Conservation (phyloP, 306 rosid genomes). For the Spatholobus suberectus region DNA sequence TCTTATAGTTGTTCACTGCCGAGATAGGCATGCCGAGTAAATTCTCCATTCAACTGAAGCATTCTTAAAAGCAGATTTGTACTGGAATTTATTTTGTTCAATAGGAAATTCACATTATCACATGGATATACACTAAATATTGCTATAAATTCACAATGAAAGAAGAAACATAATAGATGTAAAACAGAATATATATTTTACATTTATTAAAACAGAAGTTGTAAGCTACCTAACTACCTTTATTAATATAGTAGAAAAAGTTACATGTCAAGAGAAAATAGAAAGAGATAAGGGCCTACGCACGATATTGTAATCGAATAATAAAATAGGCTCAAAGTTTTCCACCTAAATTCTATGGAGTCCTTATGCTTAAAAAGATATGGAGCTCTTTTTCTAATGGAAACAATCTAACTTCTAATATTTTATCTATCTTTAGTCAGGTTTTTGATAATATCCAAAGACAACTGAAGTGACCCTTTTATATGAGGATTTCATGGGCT, state of each 20-base stretch:
- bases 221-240: not conserved
- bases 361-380: not conserved
- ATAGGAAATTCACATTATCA: not conserved
- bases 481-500: too few relatives aligned
- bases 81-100: not conserved
- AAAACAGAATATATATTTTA: too few relatives aligned
- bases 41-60: too few relatives aligned
- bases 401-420: too few relatives aligned
- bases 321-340: not conserved
- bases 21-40: too few relatives aligned
- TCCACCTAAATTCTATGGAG: constrained; percentile 14
- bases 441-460: too few relatives aligned
- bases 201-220: too few relatives aligned
- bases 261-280: not conserved
- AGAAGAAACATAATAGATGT: too few relatives aligned
- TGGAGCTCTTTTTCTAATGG: too few relatives aligned
- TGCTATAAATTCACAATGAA: not conserved
- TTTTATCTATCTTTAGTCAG: too few relatives aligned
- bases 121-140: not conserved
- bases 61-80: not conserved
- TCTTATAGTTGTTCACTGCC: too few relatives aligned
- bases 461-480: too few relatives aligned
- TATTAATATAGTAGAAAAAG: not conserved
- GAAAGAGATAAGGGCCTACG: not conserved
- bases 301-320: not conserved